Evolutionary conservation across 805 yeast species (phyloP), one percentile per base, ranked within the genome.

Genomic region (Maudiozyma turicensis): DNA sequence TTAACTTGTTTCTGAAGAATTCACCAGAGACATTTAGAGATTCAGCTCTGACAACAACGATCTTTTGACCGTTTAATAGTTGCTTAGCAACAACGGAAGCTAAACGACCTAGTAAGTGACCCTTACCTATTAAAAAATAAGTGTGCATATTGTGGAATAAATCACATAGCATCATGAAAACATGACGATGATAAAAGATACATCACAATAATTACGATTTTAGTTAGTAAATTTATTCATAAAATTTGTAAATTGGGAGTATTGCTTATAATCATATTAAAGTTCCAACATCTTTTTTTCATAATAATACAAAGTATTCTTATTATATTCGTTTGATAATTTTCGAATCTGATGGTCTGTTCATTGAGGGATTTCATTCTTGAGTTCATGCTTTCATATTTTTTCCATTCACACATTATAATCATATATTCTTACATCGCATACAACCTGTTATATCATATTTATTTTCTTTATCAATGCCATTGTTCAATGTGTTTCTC

Each of bases 71-170:
- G 77, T 86, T 84, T 74, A 93, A 84, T 67, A 93, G 76, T 82
- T 93, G 96, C 85, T 93, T 93, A 76, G 99, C 96, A 71, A 93
- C 89, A 71, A 82, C 85, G 67, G 97, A 88, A 66, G 99, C 99
- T 73, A 93, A 87, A 82, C 99, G 96, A 77, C 99, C 99, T 74
- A 93, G 83, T 73, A 93, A 85, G 80, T 93, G 99, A 72, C 98
- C 99, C 88, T 93, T 90, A 82, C 82, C 84, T 76, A 59, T 64
- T 50, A 46, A 42, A 49, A 51, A 47, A 40, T 28, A 43, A 43
- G 43, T 29, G 9, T 26, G 8, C 13, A 8, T 8, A 11, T 8
- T 39, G 10, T 9, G 20, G 26, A 20, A 20, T 20, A 20, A 20
- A 20, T 39, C 11, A 15, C 20, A 15, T 20, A 15, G 3, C 20